Evolutionary conservation across 257 asterid genomes (phyloP).

Genomic region (Ballota nigra): DNA sequence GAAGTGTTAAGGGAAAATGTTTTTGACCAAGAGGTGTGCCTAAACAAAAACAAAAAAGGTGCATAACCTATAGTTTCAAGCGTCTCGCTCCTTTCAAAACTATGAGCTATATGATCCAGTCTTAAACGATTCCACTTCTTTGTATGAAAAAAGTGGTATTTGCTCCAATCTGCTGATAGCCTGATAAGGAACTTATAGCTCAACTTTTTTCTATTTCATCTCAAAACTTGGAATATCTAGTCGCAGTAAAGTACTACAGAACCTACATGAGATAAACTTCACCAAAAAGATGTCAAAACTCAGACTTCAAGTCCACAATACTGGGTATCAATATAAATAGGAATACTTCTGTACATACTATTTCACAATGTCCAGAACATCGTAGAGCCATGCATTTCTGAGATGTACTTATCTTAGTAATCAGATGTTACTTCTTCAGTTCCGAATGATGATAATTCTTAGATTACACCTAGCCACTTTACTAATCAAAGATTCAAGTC

Average conservation of each 20-base stretch:
- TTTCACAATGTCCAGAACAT: not conserved
- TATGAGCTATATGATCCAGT: not conserved
- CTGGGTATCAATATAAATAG: not conserved
- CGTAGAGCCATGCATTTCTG: no score
- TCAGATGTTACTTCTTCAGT: not conserved
- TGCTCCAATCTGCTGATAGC: not conserved
- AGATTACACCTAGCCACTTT: not conserved
- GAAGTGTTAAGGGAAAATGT: no score
- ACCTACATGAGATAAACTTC: not conserved
- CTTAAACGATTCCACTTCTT: not conserved
- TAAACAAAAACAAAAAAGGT: no score
- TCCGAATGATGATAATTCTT: not conserved
- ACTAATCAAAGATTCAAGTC: not conserved
- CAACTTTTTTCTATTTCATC: not conserved
- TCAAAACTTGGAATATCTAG: not conserved
- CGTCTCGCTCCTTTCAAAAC: no score
- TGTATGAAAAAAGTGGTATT: not conserved
- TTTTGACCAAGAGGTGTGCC: no score
- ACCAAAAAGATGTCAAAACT: not conserved
- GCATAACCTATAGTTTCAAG: no score
- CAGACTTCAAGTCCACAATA: not conserved
- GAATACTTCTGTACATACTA: not conserved
- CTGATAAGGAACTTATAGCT: not conserved
- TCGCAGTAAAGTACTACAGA: not conserved
- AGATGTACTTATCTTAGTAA: not conserved